Conservation (phyloP, 176 grass and related monocot genomes). For the Avena sativa region DNA sequence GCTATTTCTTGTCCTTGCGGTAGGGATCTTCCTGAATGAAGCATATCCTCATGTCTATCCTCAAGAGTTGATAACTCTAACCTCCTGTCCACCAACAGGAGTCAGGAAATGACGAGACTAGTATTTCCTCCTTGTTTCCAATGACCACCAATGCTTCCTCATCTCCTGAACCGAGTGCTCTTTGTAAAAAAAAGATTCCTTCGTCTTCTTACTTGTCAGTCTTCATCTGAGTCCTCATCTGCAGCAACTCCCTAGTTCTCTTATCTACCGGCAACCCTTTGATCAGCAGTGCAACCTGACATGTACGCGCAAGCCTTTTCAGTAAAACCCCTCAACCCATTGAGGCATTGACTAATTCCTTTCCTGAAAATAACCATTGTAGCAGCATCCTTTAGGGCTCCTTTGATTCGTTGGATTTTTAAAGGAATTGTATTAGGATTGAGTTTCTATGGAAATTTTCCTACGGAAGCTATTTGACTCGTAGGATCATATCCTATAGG, state of each 20-base stretch:
- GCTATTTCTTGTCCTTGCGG: conserved; percentile 1
- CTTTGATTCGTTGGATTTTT: no score
- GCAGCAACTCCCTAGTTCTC: neutral
- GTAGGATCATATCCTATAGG: no score
- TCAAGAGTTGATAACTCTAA: conserved; percentile 12
- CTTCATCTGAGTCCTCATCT: neutral
- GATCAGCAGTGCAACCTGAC: neutral
- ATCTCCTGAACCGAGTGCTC: neutral
- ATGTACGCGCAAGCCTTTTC: neutral
- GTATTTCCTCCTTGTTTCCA: conserved; percentile 17
- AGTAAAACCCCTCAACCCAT: neutral
- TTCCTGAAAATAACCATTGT: neutral
- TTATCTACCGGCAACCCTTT: neutral
- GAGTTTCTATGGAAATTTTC: no score
- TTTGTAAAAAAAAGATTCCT: neutral
- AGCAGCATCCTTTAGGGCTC: neutral
- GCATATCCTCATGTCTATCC: neutral
- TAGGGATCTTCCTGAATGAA: conserved; percentile 24
- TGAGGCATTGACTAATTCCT: neutral
- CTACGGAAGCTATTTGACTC: no score
- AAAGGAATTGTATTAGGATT: no score
- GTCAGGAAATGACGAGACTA: neutral
- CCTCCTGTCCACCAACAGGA: neutral
- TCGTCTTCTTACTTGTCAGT: neutral
- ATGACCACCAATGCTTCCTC: neutral